phyloP scores from a whole-genome alignment of 306 rosid genomes.

The Dalbergia cultrata region DNA sequence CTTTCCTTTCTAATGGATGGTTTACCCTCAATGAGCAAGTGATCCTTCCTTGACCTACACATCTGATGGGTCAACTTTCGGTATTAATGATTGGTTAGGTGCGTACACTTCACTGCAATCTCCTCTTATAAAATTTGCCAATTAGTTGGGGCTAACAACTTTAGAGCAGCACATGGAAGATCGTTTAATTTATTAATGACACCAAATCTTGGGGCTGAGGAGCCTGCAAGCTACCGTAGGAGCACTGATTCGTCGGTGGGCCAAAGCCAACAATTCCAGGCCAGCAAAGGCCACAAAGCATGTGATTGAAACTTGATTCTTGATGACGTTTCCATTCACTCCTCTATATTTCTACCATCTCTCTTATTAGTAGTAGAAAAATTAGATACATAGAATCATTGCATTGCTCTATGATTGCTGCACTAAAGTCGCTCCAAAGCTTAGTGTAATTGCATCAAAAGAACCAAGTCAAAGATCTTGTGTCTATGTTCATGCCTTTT shows the following conservation, averaged over 20 bases:
- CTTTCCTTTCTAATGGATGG: not conserved
- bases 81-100: constrained; percentile 37
- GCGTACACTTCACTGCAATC: not conserved
- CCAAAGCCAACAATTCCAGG: constrained; percentile 44
- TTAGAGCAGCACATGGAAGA: constrained; percentile 42
- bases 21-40: constrained; percentile 1
- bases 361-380: not conserved
- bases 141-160: constrained; percentile 34
- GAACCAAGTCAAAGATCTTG: constrained; percentile 45
- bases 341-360: not conserved
- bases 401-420: constrained; percentile 62
- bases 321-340: constrained; percentile 40
- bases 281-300: constrained; percentile 53
- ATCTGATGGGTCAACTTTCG: constrained; percentile 6
- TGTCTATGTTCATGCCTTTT: not conserved
- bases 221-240: constrained; percentile 12
- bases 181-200: constrained; percentile 45
- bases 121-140: not conserved
- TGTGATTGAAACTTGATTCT: constrained; percentile 35
- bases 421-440: constrained; percentile 49
- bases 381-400: constrained; percentile 31
- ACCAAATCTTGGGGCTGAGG: constrained; percentile 21
- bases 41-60: not conserved
- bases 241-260: constrained; percentile 50
- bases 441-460: constrained; percentile 40